Evolutionary conservation across 306 rosid species (phyloP).

Genomic region (Macrotyloma uniflorum): DNA sequence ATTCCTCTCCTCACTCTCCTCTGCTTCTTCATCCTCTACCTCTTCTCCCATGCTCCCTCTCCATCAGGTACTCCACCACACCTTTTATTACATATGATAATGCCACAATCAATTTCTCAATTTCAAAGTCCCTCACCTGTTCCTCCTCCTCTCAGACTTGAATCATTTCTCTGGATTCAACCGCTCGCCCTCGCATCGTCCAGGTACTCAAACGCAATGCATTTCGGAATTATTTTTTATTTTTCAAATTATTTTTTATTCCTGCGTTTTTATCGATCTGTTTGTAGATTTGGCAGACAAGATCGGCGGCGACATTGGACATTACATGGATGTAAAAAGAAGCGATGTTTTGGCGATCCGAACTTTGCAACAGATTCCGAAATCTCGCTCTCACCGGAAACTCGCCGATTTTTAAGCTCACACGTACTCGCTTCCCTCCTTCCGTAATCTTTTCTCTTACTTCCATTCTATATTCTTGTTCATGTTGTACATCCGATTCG

Average conservation of each 20-base stretch:
- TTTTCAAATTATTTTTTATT: not conserved
- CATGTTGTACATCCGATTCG: constrained; percentile 35
- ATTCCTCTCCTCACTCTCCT: constrained; percentile 83
- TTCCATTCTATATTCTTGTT: constrained; percentile 41
- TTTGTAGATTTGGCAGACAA: constrained; percentile 43
- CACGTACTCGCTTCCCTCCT: not conserved
- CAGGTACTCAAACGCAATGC: constrained; percentile 29
- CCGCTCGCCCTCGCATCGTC: constrained; percentile 28
- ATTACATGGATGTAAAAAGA: constrained; percentile 42
- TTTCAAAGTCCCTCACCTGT: not conserved
- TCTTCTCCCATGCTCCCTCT: constrained; percentile 91
- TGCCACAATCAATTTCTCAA: not conserved
- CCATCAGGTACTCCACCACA: constrained; percentile 59
- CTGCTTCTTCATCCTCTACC: constrained; percentile 89
- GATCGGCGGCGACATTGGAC: constrained; percentile 44
- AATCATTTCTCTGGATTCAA: constrained; percentile 68
- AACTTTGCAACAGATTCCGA: constrained; percentile 60
- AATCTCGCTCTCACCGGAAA: constrained; percentile 69
- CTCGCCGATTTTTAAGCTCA: constrained; percentile 70
- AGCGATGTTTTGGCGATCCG: constrained; percentile 65
- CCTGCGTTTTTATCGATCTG: not conserved
- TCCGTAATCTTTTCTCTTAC: not conserved
- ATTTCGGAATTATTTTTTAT: not conserved
- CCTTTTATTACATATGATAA: not conserved
- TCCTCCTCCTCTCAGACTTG: constrained; percentile 52